phyloP scores from a whole-genome alignment of 164 flowering plant species.

The Piper longum region DNA sequence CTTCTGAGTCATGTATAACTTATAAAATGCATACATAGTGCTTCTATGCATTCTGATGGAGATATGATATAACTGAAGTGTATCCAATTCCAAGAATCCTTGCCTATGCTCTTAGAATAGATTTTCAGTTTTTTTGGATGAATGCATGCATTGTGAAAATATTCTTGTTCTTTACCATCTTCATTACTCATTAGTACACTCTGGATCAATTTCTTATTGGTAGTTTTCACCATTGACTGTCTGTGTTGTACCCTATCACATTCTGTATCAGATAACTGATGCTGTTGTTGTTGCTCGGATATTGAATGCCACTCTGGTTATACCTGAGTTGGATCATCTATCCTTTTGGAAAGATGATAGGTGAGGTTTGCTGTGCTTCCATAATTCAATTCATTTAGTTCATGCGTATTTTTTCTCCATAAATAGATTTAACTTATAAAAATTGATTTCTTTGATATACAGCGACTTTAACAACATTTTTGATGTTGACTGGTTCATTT shows the following conservation, averaged over 20 bases:
- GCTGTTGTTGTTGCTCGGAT: slow-evolving; percentile 96
- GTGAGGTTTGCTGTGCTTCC: slow-evolving; percentile 13
- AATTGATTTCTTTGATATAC: slow-evolving; percentile 22
- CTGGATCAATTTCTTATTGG: not conserved
- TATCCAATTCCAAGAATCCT: too few species aligned
- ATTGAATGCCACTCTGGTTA: slow-evolving; percentile 87
- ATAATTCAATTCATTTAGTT: not conserved
- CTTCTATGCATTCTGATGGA: too few species aligned
- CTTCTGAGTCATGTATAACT: too few species aligned
- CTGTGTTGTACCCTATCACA: slow-evolving; percentile 2
- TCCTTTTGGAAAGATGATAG: slow-evolving; percentile 98
- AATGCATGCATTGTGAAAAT: too few species aligned
- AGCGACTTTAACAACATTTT: slow-evolving; percentile 81
- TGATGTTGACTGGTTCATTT: slow-evolving; percentile 88
- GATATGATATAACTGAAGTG: too few species aligned
- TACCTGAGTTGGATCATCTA: slow-evolving; percentile 90
- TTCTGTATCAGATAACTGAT: slow-evolving; percentile 72
- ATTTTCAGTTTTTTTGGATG: too few species aligned
- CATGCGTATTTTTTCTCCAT: not conserved
- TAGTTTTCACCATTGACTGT: not conserved
- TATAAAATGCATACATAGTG: too few species aligned
- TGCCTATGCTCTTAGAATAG: too few species aligned
- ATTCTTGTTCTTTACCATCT: not conserved
- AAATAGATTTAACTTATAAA: not conserved
- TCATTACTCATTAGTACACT: too few species aligned